phyloP scores from a whole-genome alignment of 768 basidiomycete genomes.

The Lactifluus subvellereus region DNA sequence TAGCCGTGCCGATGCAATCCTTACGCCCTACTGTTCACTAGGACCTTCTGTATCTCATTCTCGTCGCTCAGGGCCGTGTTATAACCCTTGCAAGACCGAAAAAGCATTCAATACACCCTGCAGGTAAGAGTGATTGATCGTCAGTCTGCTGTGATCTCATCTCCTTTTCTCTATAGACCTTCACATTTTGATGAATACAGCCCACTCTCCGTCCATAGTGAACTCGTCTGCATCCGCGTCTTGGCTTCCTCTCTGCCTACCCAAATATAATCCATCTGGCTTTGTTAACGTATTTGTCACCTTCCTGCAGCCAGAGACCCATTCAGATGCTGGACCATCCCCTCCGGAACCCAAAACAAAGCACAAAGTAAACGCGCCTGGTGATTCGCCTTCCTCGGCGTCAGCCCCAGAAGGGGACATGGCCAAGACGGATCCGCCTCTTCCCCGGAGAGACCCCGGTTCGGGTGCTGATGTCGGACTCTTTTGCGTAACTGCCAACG shows the following conservation, averaged over 20 bases:
- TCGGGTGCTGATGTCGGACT: slow-evolving; percentile 40
- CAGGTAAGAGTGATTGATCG: slow-evolving; percentile 43
- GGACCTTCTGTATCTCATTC: slow-evolving; percentile 88
- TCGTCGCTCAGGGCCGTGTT: slow-evolving; percentile 72
- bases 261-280: slow-evolving; percentile 83
- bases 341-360: slow-evolving; percentile 9
- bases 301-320: slow-evolving; percentile 42
- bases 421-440: neutral
- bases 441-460: neutral
- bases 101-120: slow-evolving; percentile 93
- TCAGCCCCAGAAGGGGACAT: neutral
- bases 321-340: neutral
- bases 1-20: neutral
- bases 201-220: slow-evolving; percentile 72
- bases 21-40: slow-evolving; percentile 29
- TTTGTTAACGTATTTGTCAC: slow-evolving; percentile 91
- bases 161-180: slow-evolving; percentile 50
- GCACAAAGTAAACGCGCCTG: neutral
- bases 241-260: slow-evolving; percentile 94
- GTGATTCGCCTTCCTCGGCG: neutral
- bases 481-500: slow-evolving; percentile 74
- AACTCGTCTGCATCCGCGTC: slow-evolving; percentile 77
- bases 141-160: slow-evolving; percentile 2
- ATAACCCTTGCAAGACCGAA: slow-evolving; percentile 84
- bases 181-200: slow-evolving; percentile 87